Evolutionary conservation across 2,329 filamentous ascomycete genomes (phyloP).

Genomic region (Trichoderma sp.): DNA sequence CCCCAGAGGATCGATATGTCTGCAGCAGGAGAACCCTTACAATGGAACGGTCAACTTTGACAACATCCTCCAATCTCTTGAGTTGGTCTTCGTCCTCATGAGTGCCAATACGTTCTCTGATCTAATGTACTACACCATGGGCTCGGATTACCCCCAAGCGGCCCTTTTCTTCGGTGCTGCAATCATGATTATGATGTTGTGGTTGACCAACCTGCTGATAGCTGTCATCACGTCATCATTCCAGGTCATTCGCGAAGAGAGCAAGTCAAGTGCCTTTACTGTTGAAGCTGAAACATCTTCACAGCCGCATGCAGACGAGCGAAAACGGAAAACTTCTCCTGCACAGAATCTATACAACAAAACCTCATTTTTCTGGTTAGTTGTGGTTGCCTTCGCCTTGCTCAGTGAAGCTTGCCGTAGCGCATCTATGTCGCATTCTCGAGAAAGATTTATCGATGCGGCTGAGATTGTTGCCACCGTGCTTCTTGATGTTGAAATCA

Average conservation of each 20-base stretch:
- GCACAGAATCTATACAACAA: conserved; percentile 73
- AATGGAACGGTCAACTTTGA: conserved; percentile 90
- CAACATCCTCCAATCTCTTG: conserved; percentile 86
- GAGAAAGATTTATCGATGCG: conserved; percentile 62
- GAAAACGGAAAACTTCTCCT: conserved; percentile 36
- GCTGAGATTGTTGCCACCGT: conserved; percentile 76
- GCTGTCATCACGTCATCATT: conserved; percentile 98
- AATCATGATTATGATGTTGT: conserved; percentile 91
- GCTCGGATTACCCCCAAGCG: conserved; percentile 84
- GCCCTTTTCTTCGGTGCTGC: conserved; percentile 71
- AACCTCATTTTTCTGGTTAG: conserved; percentile 73
- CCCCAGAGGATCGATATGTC: conserved; percentile 75
- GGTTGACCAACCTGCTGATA: conserved; percentile 91
- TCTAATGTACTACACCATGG: conserved; percentile 87
- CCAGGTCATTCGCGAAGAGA: conserved; percentile 96
- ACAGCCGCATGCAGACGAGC: conserved; percentile 39
- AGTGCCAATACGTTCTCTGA: conserved; percentile 96
- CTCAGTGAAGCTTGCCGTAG: conserved; percentile 75
- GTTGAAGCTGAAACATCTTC: conserved; percentile 57
- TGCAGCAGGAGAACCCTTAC: conserved; percentile 75
- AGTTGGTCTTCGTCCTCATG: conserved; percentile 97
- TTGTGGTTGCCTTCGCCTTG: conserved; percentile 77
- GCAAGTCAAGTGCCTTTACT: conserved; percentile 89
- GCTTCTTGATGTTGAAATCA: conserved; percentile 76
- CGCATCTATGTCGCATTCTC: conserved; percentile 63